Percentiles rank a stretch among this genome's conserved stretches.
Conservation (phyloP, 1,139 yeast species). For the Arxiozyma telluris region DNA sequence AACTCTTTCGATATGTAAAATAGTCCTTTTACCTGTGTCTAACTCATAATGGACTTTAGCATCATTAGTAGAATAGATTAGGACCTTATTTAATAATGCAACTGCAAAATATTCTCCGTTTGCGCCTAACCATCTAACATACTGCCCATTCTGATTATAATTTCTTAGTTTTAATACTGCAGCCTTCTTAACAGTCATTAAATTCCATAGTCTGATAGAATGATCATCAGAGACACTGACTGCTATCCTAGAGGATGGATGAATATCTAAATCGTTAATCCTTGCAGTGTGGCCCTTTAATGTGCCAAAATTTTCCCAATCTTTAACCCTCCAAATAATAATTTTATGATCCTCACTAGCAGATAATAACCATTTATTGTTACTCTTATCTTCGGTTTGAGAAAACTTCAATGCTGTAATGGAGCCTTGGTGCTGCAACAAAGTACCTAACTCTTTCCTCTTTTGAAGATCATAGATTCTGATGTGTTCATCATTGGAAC, state of each 20-base stretch:
- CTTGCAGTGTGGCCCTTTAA: conserved; percentile 77
- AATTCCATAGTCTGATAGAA: conserved; percentile 82
- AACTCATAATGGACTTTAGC: conserved; percentile 50
- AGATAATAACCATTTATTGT: conserved; percentile 80
- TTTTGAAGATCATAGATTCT: conserved; percentile 89
- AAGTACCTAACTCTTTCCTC: conserved; percentile 86
- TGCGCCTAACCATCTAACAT: conserved; percentile 50
- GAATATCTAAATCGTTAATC: conserved; percentile 77
- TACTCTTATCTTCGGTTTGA: conserved; percentile 32
- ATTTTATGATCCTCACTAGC: conserved; percentile 90
- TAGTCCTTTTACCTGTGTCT: conserved; percentile 42
- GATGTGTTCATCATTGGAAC: conserved; percentile 93
- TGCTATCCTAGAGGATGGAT: conserved; percentile 88
- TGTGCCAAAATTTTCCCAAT: conserved; percentile 89
- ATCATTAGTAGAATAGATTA: conserved; percentile 55
- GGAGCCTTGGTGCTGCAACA: conserved; percentile 84
- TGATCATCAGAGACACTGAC: conserved; percentile 80
- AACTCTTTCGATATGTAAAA: conserved; percentile 60
- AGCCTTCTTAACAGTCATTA: conserved; percentile 97
- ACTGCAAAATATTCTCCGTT: conserved; percentile 66
- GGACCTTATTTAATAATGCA: conserved; percentile 57
- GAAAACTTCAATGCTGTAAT: conserved; percentile 71
- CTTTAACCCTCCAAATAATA: conserved; percentile 89
- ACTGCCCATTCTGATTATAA: conserved; percentile 58
- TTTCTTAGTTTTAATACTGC: conserved; percentile 70